Conservation (phyloP, 805 yeast genomes). For the Zygotorulaspora florentina region DNA sequence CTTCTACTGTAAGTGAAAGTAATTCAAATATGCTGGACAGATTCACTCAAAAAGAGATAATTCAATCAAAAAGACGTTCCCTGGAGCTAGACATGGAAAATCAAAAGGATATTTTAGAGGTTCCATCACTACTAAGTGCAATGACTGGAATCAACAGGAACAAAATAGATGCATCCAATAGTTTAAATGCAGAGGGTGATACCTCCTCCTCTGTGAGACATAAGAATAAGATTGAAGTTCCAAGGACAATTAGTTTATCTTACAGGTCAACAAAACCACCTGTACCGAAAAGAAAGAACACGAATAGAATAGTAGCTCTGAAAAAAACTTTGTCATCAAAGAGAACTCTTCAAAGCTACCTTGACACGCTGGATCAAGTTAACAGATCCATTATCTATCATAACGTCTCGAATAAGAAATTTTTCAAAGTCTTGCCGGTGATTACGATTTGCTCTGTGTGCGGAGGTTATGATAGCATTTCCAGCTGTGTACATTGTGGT, state of each 20-base stretch:
- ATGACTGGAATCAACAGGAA: constrained; percentile 32
- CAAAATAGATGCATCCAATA: constrained; percentile 24
- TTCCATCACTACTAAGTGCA: constrained; percentile 30
- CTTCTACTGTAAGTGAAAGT: constrained; percentile 2
- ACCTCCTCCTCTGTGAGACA: constrained; percentile 18
- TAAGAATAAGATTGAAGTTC: constrained; percentile 30
- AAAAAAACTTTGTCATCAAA: constrained; percentile 30
- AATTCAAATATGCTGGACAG: constrained; percentile 21
- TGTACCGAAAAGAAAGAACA: constrained; percentile 28
- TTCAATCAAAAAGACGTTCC: constrained; percentile 31
- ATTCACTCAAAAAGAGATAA: constrained; percentile 28
- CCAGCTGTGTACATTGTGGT: constrained; percentile 33
- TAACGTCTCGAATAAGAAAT: constrained; percentile 33
- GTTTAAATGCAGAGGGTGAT: constrained; percentile 8
- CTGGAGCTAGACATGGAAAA: constrained; percentile 36
- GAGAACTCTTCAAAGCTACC: constrained; percentile 31
- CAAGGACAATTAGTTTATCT: constrained; percentile 26
- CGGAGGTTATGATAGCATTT: constrained; percentile 32
- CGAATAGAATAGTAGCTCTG: constrained; percentile 31
- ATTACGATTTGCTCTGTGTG: constrained; percentile 35
- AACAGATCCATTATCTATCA: constrained; percentile 30
- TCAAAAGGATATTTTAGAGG: constrained; percentile 26
- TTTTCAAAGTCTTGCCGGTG: constrained; percentile 32
- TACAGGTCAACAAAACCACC: constrained; percentile 36
- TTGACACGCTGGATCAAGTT: constrained; percentile 32